These are phyloP conservation scores for Bertia moriformis DNA, from an alignment of 2,329 filamentous ascomycete genomes.

Conservation along the genomic window DNA sequence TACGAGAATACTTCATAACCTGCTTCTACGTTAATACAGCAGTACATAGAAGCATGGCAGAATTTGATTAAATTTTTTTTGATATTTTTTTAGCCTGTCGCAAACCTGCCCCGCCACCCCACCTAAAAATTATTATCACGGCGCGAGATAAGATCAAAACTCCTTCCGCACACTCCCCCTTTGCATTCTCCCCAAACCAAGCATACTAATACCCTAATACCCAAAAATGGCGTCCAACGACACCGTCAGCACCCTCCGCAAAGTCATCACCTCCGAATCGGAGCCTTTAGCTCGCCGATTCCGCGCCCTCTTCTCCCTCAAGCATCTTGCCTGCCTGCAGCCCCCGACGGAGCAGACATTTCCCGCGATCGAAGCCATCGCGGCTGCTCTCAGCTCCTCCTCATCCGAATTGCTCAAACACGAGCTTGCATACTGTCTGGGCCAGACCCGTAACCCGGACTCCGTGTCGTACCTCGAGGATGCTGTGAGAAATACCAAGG, in stretches of 20 bases:
- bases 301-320: constrained; percentile 76
- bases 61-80: too few relatives aligned
- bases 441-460: constrained; percentile 50
- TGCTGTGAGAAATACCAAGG: constrained; percentile 43
- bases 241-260: constrained; percentile 32
- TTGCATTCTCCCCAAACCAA: too few relatives aligned
- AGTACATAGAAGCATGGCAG: too few relatives aligned
- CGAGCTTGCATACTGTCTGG: constrained; percentile 62
- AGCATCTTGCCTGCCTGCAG: constrained; percentile 47
- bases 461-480: constrained; percentile 43
- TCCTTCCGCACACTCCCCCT: background rate
- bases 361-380: constrained; percentile 37
- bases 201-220: too few relatives aligned
- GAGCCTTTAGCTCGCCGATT: constrained; percentile 54
- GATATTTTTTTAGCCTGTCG: too few relatives aligned
- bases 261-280: constrained; percentile 45
- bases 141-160: background rate
- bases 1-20: too few relatives aligned
- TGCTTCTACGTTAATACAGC: too few relatives aligned
- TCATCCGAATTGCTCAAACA: constrained; percentile 55
- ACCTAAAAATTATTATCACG: background rate
- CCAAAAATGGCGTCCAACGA: background rate
- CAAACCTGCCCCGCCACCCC: background rate
- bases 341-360: constrained; percentile 38
- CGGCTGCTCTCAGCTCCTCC: constrained; percentile 49